These are phyloP conservation scores for Triticum urartu DNA, from an alignment of 176 grass and related monocot species.

Conservation along the genomic window DNA sequence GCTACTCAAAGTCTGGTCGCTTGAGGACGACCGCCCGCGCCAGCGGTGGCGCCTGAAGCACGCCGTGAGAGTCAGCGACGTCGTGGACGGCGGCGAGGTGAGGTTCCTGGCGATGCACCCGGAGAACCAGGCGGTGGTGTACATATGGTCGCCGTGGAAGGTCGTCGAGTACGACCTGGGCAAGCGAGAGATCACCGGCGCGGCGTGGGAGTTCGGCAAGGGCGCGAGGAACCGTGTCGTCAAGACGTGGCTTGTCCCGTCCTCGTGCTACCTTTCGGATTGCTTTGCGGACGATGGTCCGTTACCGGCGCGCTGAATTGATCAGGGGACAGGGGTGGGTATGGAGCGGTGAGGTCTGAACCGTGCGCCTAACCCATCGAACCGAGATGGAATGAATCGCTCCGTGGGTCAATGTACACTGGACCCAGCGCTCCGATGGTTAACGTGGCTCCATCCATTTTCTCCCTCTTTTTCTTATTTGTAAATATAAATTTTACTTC, in stretches of 20 bases:
- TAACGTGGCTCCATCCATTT: too few relatives aligned
- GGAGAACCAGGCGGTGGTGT: slow-evolving; percentile 48
- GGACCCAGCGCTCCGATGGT: too few relatives aligned
- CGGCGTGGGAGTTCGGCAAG: slow-evolving; percentile 33
- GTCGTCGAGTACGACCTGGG: slow-evolving; percentile 45
- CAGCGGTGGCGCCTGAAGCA: slow-evolving; percentile 39
- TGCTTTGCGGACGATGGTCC: slow-evolving; percentile 7
- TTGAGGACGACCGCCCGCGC: background rate
- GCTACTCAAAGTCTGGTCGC: slow-evolving; percentile 47
- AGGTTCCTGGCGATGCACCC: slow-evolving; percentile 66
- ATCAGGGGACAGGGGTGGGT: background rate
- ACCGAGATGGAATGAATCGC: too few relatives aligned
- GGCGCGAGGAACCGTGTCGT: slow-evolving; percentile 33
- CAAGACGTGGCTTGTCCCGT: slow-evolving; percentile 61
- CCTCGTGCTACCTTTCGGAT: slow-evolving; percentile 43
- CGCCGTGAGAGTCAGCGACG: slow-evolving; percentile 6
- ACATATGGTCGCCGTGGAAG: slow-evolving; percentile 47
- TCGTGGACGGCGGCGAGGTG: background rate
- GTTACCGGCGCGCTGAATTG: background rate
- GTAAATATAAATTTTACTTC: too few relatives aligned
- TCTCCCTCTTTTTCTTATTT: too few relatives aligned
- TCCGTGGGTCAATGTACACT: too few relatives aligned
- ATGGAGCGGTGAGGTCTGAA: background rate
- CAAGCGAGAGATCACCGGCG: slow-evolving; percentile 17
- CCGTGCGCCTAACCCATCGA: too few relatives aligned